Conservation (phyloP, 257 asterid species). For the Linderniella brevidens region DNA sequence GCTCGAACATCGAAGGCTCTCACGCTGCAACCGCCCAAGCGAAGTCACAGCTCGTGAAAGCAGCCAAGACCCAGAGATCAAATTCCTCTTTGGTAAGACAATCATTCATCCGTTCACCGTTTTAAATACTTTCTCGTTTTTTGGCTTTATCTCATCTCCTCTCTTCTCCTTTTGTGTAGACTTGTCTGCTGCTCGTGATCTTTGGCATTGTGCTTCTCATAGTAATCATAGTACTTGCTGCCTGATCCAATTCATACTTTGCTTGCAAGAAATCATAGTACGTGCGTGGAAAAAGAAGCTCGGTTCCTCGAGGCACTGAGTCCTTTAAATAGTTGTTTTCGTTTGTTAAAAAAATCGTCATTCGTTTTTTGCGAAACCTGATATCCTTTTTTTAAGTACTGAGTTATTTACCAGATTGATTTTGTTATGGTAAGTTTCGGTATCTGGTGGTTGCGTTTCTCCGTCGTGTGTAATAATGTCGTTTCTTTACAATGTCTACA, state of each 20-base stretch:
- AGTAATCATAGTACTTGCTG: conserved; percentile 35
- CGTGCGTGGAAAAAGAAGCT: too few relatives aligned
- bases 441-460: too few relatives aligned
- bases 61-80: conserved; percentile 73
- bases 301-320: too few relatives aligned
- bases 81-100: conserved; percentile 74
- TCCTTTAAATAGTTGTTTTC: too few relatives aligned
- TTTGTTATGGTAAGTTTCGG: too few relatives aligned
- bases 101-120: not conserved
- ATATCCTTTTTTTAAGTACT: too few relatives aligned
- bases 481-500: too few relatives aligned
- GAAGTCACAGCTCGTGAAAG: conserved; percentile 74
- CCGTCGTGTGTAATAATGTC: too few relatives aligned
- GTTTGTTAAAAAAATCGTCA: too few relatives aligned
- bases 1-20: conserved; percentile 69
- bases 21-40: conserved; percentile 86
- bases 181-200: conserved; percentile 48
- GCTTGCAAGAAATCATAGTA: too few relatives aligned
- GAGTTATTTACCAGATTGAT: too few relatives aligned
- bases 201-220: conserved; percentile 44
- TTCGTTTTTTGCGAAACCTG: too few relatives aligned
- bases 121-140: not conserved
- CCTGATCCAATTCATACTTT: conserved; percentile 10
- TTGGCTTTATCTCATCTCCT: not conserved
- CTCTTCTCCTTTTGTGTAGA: conserved; percentile 18